These are phyloP conservation scores for Amniculicola lignicola DNA, from an alignment of 495 filamentous ascomycete species.

Conservation along the genomic window DNA sequence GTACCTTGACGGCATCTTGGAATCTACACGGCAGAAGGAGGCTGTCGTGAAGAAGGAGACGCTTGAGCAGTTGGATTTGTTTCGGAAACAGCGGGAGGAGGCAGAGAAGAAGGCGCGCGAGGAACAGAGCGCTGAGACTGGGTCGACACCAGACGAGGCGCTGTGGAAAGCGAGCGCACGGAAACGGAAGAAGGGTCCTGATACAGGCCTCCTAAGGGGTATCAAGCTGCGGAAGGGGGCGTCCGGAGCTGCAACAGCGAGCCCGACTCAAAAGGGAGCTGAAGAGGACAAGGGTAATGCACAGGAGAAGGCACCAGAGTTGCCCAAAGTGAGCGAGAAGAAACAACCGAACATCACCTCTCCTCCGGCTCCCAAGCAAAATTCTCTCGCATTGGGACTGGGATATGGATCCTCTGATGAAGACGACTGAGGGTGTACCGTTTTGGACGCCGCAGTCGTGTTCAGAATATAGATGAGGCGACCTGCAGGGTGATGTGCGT, in stretches of 20 bases:
- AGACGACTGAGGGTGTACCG: conserved; percentile 36
- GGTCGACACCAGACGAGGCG: conserved; percentile 42
- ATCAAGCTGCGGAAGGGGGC: conserved; percentile 55
- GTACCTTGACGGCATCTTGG: conserved; percentile 76
- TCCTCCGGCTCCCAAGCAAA: background rate
- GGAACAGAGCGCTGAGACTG: conserved; percentile 35
- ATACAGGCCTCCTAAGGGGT: conserved; percentile 47
- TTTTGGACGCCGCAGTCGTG: too few species aligned
- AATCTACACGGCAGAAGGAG: conserved; percentile 67
- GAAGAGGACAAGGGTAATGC: background rate
- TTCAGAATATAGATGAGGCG: too few species aligned
- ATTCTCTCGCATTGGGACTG: background rate
- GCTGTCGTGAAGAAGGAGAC: conserved; percentile 71
- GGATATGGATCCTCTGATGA: conserved; percentile 25
- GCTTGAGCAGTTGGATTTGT: conserved; percentile 65
- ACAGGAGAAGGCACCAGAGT: too few species aligned
- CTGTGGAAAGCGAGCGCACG: conserved; percentile 53
- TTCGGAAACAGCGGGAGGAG: conserved; percentile 66
- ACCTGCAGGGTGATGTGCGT: too few species aligned
- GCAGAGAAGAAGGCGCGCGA: conserved; percentile 54
- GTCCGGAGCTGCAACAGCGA: background rate
- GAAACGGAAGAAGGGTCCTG: conserved; percentile 60
- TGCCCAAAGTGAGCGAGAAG: too few species aligned
- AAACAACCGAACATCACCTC: background rate
- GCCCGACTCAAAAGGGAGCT: background rate